A percentile compares a stretch with the other conserved stretches of the same genome.
Conservation (phyloP, 2,329 filamentous ascomycete genomes). For the Clonostachys byssicola region DNA sequence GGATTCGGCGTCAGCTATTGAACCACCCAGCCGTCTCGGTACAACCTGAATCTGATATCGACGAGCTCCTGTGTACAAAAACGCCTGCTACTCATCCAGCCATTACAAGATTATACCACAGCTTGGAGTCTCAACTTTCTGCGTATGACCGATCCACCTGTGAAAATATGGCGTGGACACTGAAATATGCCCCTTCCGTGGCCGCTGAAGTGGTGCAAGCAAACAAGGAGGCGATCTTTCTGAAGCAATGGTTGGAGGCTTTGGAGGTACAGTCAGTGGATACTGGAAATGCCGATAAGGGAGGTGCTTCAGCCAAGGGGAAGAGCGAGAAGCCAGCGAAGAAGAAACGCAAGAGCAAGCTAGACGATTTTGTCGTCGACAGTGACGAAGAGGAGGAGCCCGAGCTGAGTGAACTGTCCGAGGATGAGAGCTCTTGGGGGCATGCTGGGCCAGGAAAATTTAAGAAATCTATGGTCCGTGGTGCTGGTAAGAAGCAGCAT, state of each 20-base stretch:
- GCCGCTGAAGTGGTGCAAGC: constrained; percentile 72
- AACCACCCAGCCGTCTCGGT: background rate
- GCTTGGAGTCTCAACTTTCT: constrained; percentile 59
- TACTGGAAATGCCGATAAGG: constrained; percentile 40
- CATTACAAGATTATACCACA: constrained; percentile 52
- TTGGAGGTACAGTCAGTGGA: constrained; percentile 69
- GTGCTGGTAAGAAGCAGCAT: constrained; percentile 34
- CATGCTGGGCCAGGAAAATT: constrained; percentile 26
- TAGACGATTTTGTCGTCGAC: constrained; percentile 77
- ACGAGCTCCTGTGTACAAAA: constrained; percentile 21
- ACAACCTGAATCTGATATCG: constrained; percentile 7
- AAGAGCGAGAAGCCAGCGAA: constrained; percentile 26
- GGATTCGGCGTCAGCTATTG: constrained; percentile 39
- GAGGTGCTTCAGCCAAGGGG: constrained; percentile 16
- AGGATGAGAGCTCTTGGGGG: constrained; percentile 48
- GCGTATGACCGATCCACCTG: constrained; percentile 78
- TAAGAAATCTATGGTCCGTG: constrained; percentile 52
- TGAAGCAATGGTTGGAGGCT: constrained; percentile 78
- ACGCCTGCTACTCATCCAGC: constrained; percentile 45
- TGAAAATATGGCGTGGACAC: constrained; percentile 69
- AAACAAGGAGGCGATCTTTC: constrained; percentile 62
- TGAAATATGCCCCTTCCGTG: constrained; percentile 76
- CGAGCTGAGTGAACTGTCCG: constrained; percentile 65
- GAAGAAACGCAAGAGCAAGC: constrained; percentile 67
- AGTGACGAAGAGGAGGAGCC: constrained; percentile 69